Conservation (phyloP, 2,329 filamentous ascomycete genomes). For the Diaporthe sp. region DNA sequence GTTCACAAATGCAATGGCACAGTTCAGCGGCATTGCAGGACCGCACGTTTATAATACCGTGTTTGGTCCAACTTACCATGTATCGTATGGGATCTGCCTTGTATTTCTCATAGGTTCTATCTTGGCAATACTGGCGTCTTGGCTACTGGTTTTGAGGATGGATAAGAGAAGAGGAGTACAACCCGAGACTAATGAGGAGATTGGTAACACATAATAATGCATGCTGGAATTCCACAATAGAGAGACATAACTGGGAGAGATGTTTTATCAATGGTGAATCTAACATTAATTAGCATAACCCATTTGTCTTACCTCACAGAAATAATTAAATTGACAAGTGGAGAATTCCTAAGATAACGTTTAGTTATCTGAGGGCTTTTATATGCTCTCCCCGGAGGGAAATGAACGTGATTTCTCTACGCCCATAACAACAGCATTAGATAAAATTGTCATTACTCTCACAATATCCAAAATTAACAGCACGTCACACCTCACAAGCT, state of each 20-base stretch:
- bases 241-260: too few relatives aligned
- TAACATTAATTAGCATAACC: too few relatives aligned
- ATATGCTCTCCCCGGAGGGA: too few relatives aligned
- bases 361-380: too few relatives aligned
- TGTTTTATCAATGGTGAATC: too few relatives aligned
- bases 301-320: too few relatives aligned
- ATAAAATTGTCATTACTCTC: neutral
- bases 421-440: neutral
- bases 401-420: too few relatives aligned
- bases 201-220: neutral
- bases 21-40: constrained; percentile 57
- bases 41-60: constrained; percentile 43
- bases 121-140: neutral
- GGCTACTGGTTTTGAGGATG: neutral
- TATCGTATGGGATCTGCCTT: constrained; percentile 4
- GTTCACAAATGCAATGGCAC: constrained; percentile 57
- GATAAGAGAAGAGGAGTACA: neutral
- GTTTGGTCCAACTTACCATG: neutral
- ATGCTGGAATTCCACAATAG: neutral
- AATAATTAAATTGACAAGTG: too few relatives aligned
- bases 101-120: neutral
- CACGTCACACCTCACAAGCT: neutral
- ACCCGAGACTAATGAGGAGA: neutral
- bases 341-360: too few relatives aligned
- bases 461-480: neutral